Conservation (phyloP, 1,284 basidiomycete species). For the Hemileia vastatrix region DNA sequence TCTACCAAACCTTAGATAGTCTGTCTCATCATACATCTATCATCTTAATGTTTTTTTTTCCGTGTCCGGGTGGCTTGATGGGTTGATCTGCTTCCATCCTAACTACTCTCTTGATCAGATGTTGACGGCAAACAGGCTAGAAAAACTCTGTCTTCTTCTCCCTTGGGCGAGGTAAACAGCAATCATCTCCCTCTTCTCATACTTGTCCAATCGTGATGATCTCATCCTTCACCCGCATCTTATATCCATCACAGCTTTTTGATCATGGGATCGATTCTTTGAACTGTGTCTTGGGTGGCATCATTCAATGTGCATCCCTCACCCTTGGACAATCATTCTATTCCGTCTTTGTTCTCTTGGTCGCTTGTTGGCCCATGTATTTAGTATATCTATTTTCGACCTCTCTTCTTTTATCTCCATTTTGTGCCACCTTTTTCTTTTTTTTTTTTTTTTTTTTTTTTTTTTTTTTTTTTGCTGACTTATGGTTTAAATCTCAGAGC, state of each 20-base stretch:
- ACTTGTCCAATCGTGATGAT: not conserved
- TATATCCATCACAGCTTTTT: conserved; percentile 6
- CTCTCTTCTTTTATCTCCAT: not conserved
- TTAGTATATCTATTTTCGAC: not conserved
- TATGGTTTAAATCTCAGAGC: conserved; percentile 1
- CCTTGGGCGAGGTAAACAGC: conserved; percentile 12
- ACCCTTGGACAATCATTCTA: conserved; percentile 16
- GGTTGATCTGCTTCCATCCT: not conserved
- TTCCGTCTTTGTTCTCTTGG: conserved; percentile 17
- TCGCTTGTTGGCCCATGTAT: conserved; percentile 23
- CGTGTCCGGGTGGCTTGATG: not conserved
- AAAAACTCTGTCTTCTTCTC: conserved; percentile 20
- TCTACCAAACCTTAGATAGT: conserved; percentile 22
- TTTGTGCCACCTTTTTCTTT: not conserved
- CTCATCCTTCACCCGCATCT: not conserved
- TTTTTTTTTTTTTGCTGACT: too few relatives aligned
- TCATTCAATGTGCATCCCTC: conserved; percentile 18
- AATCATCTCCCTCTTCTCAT: not conserved
- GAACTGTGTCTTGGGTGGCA: conserved; percentile 18
- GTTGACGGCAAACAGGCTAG: conserved; percentile 22
- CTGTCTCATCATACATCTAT: not conserved
- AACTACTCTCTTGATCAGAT: conserved; percentile 1
- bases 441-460: not conserved
- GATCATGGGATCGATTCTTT: conserved; percentile 22
- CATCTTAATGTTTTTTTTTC: not conserved